Evolutionary conservation across 2,329 filamentous ascomycete genomes (phyloP), one percentile per base, ranked within the genome.

Genomic region (Lachnellula cervina): DNA sequence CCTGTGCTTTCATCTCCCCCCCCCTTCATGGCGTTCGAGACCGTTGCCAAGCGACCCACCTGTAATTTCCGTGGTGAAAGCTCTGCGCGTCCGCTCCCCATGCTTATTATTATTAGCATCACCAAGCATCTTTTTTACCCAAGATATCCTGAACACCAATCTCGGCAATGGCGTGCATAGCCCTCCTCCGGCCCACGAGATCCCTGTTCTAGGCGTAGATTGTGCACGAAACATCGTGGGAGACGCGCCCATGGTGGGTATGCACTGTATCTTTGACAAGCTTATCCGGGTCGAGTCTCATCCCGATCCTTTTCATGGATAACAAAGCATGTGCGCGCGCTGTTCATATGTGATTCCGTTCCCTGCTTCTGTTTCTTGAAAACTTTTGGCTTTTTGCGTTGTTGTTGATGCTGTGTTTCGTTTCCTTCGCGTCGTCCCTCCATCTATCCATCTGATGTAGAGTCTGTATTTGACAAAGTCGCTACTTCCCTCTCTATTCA

Each of bases 91-190:
- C 11, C 11, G 42, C 13, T 40, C 19, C 48, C 16, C 17, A 19
- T 23, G 35, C 32, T 32, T 32, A 32, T 32, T 32, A 11, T 32
- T 11, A 0, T 32, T 32, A 32, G 28, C 28, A 32, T 11, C 28
- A 32, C 23, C 32, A 50, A 32, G 14, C 14, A 2, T 11, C 47
- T 5, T 32, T 6, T 23, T 13, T 28, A 28, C 23, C 43, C 43
- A 28, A 9, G 21, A 23, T 23, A 46, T 3, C 23, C 43, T 32
- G 23, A 19, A 13, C n/a, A 8, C n/a, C 42, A 50, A 50, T 50
- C 49, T 43, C 49, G 49, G 49, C 37, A 51, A 32, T 43, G 49
- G 49, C 46, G 21, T 23, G 49, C 49, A 51, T 19, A 51, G 38
- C 49, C 49, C 37, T 43, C 14, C 23, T 21, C 37, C 38, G 32